Conservation (phyloP, 1,284 basidiomycete species). For the Retiboletus flavoniger region DNA sequence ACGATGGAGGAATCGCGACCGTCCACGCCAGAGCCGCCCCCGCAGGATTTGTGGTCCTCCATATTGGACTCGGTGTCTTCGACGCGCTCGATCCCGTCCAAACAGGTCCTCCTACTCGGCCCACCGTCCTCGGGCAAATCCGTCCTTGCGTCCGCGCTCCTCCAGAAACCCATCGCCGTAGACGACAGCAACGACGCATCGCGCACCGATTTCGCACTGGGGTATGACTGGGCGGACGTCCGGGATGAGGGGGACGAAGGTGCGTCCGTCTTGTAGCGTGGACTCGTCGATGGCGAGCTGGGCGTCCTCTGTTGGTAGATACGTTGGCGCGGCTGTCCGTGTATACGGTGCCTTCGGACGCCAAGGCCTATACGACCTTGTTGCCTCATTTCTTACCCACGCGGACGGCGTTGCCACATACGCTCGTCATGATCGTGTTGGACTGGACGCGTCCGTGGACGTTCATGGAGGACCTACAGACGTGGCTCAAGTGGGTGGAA, state of each 20-base stretch:
- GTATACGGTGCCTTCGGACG: slow-evolving; percentile 83
- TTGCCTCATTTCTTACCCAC: slow-evolving; percentile 83
- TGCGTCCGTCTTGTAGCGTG: slow-evolving; percentile 36
- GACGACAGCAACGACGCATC: slow-evolving; percentile 59
- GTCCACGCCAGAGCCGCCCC: slow-evolving; percentile 64
- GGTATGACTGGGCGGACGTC: slow-evolving; percentile 85
- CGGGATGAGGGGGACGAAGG: slow-evolving; percentile 89
- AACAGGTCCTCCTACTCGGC: slow-evolving; percentile 81
- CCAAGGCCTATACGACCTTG: slow-evolving; percentile 71
- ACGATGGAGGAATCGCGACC: slow-evolving; percentile 54
- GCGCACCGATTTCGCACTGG: slow-evolving; percentile 72
- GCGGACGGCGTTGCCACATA: slow-evolving; percentile 67
- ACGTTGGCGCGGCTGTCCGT: slow-evolving; percentile 84
- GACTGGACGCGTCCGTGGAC: slow-evolving; percentile 96
- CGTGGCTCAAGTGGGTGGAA: slow-evolving; percentile 86
- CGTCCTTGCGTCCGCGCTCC: slow-evolving; percentile 62
- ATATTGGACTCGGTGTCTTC: slow-evolving; percentile 88
- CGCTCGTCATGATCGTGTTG: slow-evolving; percentile 83
- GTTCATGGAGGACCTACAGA: slow-evolving; percentile 84
- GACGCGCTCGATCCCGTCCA: slow-evolving; percentile 79
- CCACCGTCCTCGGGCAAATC: slow-evolving; percentile 78
- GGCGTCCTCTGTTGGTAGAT: slow-evolving; percentile 47
- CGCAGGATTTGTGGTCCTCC: slow-evolving; percentile 85
- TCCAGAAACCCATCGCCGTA: slow-evolving; percentile 55
- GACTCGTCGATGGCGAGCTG: not conserved